Conservation (phyloP, 164 flowering plant species). For the Vitis cinerea region DNA sequence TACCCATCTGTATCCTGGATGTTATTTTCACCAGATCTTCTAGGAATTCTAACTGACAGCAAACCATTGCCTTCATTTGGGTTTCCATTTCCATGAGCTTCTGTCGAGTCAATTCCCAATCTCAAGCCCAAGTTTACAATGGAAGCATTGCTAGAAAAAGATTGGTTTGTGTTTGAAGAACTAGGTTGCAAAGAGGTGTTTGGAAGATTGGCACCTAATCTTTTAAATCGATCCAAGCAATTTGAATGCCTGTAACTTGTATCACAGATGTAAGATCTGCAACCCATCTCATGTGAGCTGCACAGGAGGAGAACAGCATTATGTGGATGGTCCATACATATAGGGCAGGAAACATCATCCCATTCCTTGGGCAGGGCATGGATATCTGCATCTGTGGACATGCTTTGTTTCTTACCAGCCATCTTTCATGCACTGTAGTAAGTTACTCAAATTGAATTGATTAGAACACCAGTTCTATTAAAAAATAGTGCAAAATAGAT, state of each 20-base stretch:
- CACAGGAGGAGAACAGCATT: constrained; percentile 55
- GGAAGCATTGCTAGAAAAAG: constrained; percentile 11
- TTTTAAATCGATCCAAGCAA: constrained; percentile 46
- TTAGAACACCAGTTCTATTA: constrained; percentile 13
- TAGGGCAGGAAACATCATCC: constrained; percentile 45
- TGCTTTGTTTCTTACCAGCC: constrained; percentile 39
- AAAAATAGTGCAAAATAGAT: neutral
- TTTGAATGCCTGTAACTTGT: constrained; percentile 56
- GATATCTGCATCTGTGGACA: constrained; percentile 26
- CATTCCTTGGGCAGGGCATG: constrained; percentile 37
- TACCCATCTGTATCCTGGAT: constrained; percentile 9
- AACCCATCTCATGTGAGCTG: constrained; percentile 49
- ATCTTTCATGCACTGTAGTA: constrained; percentile 29
- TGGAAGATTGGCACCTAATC: constrained; percentile 15
- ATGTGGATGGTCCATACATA: constrained; percentile 65
- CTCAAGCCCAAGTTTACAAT: constrained; percentile 11
- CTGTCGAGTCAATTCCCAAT: constrained; percentile 8
- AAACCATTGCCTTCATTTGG: constrained; percentile 15
- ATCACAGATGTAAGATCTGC: constrained; percentile 55
- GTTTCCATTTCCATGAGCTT: constrained; percentile 16
- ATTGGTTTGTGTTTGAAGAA: constrained; percentile 11
- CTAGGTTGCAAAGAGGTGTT: constrained; percentile 6
- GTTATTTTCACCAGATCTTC: constrained; percentile 1
- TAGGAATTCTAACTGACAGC: constrained; percentile 4
- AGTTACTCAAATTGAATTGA: constrained; percentile 21